phyloP scores from a whole-genome alignment of 345 rosid species.

The Arabis hirsuta region DNA sequence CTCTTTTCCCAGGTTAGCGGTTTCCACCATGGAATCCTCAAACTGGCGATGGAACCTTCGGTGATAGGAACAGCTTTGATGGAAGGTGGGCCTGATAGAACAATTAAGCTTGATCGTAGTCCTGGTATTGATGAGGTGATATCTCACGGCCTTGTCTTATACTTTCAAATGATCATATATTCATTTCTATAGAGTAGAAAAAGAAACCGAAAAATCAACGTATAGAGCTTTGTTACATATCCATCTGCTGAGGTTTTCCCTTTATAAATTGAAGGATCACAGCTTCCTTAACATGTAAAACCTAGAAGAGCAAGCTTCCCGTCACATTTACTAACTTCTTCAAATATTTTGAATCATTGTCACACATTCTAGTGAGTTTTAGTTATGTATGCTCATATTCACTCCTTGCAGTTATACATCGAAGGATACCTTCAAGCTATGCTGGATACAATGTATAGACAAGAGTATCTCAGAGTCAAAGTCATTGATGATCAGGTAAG shows the following conservation, averaged over 20 bases:
- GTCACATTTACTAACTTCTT: constrained; percentile 13
- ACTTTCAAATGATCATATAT: background rate
- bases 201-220: constrained; percentile 1
- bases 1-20: constrained; percentile 65
- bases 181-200: constrained; percentile 13
- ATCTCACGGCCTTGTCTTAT: constrained; percentile 17
- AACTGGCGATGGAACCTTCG: constrained; percentile 96
- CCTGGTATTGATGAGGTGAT: constrained; percentile 93
- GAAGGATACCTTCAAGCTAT: constrained; percentile 98
- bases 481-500: constrained; percentile 89
- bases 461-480: constrained; percentile 92
- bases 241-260: constrained; percentile 16
- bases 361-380: constrained; percentile 21
- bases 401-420: constrained; percentile 69
- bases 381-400: constrained; percentile 20
- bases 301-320: background rate
- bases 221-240: constrained; percentile 3
- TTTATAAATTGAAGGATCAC: background rate
- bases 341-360: constrained; percentile 17
- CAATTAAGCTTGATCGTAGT: constrained; percentile 80
- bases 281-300: constrained; percentile 3
- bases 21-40: constrained; percentile 87
- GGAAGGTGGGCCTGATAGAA: constrained; percentile 93
- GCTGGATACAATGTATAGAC: constrained; percentile 85
- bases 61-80: constrained; percentile 80